A percentile compares a stretch with the other conserved stretches of the same genome.
Conservation (phyloP, 139 green algal genomes). For the Coccomyxa sp. region DNA sequence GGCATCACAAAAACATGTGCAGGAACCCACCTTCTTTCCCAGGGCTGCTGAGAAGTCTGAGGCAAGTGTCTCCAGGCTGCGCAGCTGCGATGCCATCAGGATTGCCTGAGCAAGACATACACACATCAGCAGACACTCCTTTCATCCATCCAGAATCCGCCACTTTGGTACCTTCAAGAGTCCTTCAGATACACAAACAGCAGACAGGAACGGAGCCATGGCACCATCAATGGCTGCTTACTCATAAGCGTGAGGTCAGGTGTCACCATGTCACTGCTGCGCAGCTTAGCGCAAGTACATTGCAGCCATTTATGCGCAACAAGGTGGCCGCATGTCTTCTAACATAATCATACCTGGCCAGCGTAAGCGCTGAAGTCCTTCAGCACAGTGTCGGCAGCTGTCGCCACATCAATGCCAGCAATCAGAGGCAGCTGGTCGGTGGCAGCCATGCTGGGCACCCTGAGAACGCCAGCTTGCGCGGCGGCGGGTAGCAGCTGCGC, state of each 20-base stretch:
- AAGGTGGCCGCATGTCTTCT: too few relatives aligned
- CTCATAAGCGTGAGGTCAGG: neutral
- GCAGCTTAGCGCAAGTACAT: neutral
- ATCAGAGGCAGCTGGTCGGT: neutral
- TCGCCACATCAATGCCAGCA: neutral
- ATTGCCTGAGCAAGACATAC: neutral
- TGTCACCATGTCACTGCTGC: neutral
- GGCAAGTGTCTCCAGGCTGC: neutral
- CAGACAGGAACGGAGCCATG: neutral
- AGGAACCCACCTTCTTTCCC: neutral
- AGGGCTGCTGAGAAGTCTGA: neutral
- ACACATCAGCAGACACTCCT: neutral
- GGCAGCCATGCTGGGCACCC: neutral
- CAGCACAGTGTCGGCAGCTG: neutral
- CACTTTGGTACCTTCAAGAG: neutral
- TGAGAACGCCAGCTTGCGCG: neutral
- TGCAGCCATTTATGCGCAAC: too few relatives aligned
- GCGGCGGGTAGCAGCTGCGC: neutral
- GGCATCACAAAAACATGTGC: too few relatives aligned
- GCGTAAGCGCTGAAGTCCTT: neutral
- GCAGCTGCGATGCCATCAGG: neutral
- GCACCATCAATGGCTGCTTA: too few relatives aligned
- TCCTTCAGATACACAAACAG: neutral
- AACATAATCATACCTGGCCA: neutral
- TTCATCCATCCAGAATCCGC: too few relatives aligned